Percentiles rank a stretch among this genome's conserved stretches.
phyloP scores from a whole-genome alignment of 441 rosid genomes.

The Biscutella laevigata region DNA sequence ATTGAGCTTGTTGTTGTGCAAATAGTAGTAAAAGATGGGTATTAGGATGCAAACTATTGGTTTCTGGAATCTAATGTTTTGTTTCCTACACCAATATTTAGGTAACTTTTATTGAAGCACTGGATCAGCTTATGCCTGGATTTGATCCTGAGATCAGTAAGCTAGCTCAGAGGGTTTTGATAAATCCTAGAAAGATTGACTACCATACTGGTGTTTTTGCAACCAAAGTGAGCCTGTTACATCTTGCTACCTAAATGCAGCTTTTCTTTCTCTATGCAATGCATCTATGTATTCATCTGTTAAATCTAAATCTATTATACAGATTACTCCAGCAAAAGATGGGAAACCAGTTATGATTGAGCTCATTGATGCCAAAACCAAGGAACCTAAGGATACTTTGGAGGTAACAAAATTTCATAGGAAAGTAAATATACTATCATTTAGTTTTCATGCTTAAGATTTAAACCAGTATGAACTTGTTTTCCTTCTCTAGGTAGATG shows the following conservation, averaged over 20 bases:
- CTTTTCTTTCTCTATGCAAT: background rate
- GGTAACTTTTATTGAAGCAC: slow-evolving; percentile 94
- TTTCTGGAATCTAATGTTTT: slow-evolving; percentile 11
- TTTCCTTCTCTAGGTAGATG: too few species aligned
- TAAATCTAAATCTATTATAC: background rate
- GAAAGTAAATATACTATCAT: background rate
- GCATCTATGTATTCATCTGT: background rate
- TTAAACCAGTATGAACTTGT: too few species aligned
- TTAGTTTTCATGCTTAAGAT: background rate
- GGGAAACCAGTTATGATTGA: slow-evolving; percentile 91
- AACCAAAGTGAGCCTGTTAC: slow-evolving; percentile 47
- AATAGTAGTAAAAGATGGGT: background rate
- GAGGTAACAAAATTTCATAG: slow-evolving; percentile 49
- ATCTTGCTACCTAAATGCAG: background rate
- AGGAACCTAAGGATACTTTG: slow-evolving; percentile 71
- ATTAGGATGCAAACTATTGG: background rate
- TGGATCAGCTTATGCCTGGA: slow-evolving; percentile 99
- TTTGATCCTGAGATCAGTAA: slow-evolving; percentile 98
- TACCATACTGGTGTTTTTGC: slow-evolving; percentile 93
- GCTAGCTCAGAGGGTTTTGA: slow-evolving; percentile 87
- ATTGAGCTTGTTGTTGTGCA: background rate
- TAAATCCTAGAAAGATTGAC: slow-evolving; percentile 89
- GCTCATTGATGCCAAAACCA: slow-evolving; percentile 95
- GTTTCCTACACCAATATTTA: too few species aligned
- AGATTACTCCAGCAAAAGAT: slow-evolving; percentile 91